phyloP scores from a whole-genome alignment of 768 basidiomycete species.

The Pholiota microspora region DNA sequence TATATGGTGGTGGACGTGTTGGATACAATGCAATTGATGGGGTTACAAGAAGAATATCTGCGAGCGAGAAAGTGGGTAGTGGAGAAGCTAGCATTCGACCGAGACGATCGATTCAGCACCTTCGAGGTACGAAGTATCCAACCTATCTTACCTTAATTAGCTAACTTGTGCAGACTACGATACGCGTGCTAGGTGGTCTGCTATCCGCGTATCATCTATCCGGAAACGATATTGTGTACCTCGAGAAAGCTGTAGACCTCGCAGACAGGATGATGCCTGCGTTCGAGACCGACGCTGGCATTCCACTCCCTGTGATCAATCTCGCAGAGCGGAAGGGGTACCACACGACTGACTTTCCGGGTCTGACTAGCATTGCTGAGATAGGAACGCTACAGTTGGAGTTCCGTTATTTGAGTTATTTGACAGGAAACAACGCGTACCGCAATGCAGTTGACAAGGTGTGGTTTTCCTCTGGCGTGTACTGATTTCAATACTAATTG shows the following conservation, averaged over 20 bases:
- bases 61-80: constrained; percentile 80
- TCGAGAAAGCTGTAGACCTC: constrained; percentile 78
- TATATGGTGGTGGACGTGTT: constrained; percentile 88
- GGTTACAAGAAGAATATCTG: constrained; percentile 72
- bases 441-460: constrained; percentile 83
- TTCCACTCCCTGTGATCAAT: constrained; percentile 82
- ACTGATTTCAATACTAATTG: too few species aligned
- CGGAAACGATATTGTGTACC: constrained; percentile 60
- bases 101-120: constrained; percentile 77
- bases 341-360: constrained; percentile 55
- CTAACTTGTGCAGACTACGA: constrained; percentile 65
- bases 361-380: constrained; percentile 78
- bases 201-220: constrained; percentile 84
- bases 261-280: constrained; percentile 81
- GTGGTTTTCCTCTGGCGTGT: too few species aligned
- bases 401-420: constrained; percentile 78
- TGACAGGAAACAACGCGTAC: constrained; percentile 76
- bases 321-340: constrained; percentile 59
- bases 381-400: constrained; percentile 89
- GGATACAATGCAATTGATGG: constrained; percentile 87
- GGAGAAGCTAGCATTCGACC: constrained; percentile 67
- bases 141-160: not conserved
- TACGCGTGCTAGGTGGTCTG: constrained; percentile 88
- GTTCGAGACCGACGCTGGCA: constrained; percentile 79
- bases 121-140: constrained; percentile 68